Conservation (phyloP, 1,139 yeast genomes). For the Candida sp. region DNA sequence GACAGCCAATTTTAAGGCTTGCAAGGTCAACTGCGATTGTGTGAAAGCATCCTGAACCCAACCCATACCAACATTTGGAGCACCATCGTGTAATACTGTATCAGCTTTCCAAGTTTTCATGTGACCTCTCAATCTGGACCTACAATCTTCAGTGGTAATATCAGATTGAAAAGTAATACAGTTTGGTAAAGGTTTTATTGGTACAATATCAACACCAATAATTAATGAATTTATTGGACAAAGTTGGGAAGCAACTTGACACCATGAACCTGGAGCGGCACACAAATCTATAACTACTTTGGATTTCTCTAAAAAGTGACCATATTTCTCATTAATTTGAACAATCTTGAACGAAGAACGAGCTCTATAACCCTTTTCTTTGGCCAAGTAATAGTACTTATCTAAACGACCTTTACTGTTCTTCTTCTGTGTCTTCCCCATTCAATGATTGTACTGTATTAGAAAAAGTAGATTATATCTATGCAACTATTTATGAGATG, state of each 20-base stretch:
- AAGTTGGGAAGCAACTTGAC: conserved; percentile 94
- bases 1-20: conserved; percentile 91
- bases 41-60: conserved; percentile 99
- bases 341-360: conserved; percentile 97
- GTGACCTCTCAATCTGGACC: conserved; percentile 89
- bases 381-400: conserved; percentile 92
- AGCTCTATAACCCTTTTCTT: conserved; percentile 98
- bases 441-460: conserved; percentile 13
- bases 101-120: conserved; percentile 99
- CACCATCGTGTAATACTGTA: conserved; percentile 98
- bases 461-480: no score
- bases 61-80: conserved; percentile 98
- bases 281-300: conserved; percentile 96
- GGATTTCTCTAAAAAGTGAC: conserved; percentile 93
- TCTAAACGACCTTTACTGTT: conserved; percentile 99
- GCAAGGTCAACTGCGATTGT: conserved; percentile 92
- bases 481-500: conserved; percentile 5
- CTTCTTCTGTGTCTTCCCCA: conserved; percentile 96
- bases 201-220: conserved; percentile 97
- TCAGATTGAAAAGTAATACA: conserved; percentile 94
- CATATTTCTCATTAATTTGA: conserved; percentile 95
- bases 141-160: conserved; percentile 97
- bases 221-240: conserved; percentile 93
- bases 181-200: conserved; percentile 91
- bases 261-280: conserved; percentile 99